Evolutionary conservation across 208 protist genomes (phyloP).

Genomic region (Leishmania arabica): DNA sequence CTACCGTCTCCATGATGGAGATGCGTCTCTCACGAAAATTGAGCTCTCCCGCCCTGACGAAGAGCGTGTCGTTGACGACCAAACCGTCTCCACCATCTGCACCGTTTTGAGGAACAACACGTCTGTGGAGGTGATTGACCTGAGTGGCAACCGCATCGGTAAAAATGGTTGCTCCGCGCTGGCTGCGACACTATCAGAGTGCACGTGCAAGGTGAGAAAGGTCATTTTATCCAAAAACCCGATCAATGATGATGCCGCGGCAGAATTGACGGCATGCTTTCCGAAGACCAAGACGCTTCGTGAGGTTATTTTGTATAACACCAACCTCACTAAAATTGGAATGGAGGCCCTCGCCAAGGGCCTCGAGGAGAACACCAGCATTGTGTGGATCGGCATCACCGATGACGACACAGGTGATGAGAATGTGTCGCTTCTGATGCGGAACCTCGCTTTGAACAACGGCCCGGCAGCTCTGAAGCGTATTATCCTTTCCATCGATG

Average conservation of each 20-base stretch:
- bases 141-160: slow-evolving; percentile 67
- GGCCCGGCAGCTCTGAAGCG: slow-evolving; percentile 65
- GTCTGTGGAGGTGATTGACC: slow-evolving; percentile 53
- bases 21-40: slow-evolving; percentile 49
- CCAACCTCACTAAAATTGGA: slow-evolving; percentile 61
- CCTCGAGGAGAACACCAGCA: slow-evolving; percentile 58
- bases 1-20: slow-evolving; percentile 62
- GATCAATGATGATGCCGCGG: slow-evolving; percentile 58
- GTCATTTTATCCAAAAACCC: slow-evolving; percentile 64
- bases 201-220: slow-evolving; percentile 42
- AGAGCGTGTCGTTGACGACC: slow-evolving; percentile 55
- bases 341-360: slow-evolving; percentile 51
- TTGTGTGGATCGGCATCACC: slow-evolving; percentile 42
- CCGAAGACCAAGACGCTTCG: slow-evolving; percentile 55
- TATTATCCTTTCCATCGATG: slow-evolving; percentile 52
- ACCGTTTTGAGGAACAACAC: slow-evolving; percentile 40
- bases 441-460: slow-evolving; percentile 70
- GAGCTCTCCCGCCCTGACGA: slow-evolving; percentile 47
- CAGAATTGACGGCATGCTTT: slow-evolving; percentile 58
- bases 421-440: slow-evolving; percentile 34
- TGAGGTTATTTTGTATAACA: slow-evolving; percentile 49
- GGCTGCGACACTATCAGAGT: slow-evolving; percentile 41
- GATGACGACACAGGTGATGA: slow-evolving; percentile 20
- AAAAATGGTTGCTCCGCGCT: slow-evolving; percentile 53
- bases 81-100: slow-evolving; percentile 66